These are phyloP conservation scores for Termitomyces sp. DNA, from an alignment of 768 basidiomycete species.

Conservation along the genomic window DNA sequence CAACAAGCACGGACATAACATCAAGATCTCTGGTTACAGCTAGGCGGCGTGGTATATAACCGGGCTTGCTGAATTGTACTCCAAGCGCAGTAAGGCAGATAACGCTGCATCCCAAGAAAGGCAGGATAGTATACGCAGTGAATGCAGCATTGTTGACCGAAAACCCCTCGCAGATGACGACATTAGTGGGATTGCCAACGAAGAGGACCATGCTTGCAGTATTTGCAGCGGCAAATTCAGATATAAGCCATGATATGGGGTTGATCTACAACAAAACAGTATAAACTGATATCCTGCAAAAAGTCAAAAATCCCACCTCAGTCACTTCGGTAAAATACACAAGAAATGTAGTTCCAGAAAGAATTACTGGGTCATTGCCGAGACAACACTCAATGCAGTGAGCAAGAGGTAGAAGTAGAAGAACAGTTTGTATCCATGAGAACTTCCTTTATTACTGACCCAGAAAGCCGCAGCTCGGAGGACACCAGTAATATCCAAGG, in stretches of 20 bases:
- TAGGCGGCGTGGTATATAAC: constrained; percentile 47
- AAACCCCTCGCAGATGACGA: constrained; percentile 88
- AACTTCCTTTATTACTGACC: constrained; percentile 77
- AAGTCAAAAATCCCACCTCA: constrained; percentile 18
- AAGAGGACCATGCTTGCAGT: constrained; percentile 73
- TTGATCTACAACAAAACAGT: constrained; percentile 23
- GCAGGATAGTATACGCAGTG: constrained; percentile 78
- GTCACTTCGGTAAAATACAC: constrained; percentile 80
- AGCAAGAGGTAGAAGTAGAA: constrained; percentile 82
- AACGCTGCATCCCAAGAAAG: constrained; percentile 64
- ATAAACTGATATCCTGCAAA: not conserved
- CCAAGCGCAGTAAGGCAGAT: constrained; percentile 56
- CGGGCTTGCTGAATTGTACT: constrained; percentile 52
- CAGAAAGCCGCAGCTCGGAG: constrained; percentile 84
- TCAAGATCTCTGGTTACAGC: constrained; percentile 30
- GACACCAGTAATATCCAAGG: constrained; percentile 74
- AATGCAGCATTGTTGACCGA: constrained; percentile 70
- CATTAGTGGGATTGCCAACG: constrained; percentile 91
- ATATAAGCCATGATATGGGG: constrained; percentile 63
- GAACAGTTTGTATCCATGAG: constrained; percentile 67
- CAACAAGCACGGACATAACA: constrained; percentile 59
- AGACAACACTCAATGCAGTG: constrained; percentile 70
- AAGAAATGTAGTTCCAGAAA: constrained; percentile 87
- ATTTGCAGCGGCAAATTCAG: constrained; percentile 76
- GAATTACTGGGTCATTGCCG: constrained; percentile 93